Conservation (phyloP, 148 eudicot species). For the Pharnaceum exiguum region DNA sequence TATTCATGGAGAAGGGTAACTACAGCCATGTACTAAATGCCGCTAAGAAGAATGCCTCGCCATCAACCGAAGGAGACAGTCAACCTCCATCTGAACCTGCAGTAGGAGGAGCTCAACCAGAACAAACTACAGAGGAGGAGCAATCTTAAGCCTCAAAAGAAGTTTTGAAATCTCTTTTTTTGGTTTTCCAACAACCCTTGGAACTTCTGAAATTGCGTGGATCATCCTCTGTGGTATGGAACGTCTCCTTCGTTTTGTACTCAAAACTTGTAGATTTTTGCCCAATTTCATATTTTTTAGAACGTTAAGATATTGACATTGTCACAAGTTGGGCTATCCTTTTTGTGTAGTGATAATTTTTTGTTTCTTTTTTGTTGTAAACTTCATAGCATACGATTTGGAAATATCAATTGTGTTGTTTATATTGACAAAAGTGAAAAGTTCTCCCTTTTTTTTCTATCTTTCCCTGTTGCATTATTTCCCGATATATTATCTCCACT, state of each 20-base stretch:
- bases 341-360: slow-evolving; percentile 2
- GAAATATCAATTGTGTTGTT: not conserved
- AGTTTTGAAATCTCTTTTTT: slow-evolving; percentile 2
- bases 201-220: too few relatives aligned
- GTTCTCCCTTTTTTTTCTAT: not conserved
- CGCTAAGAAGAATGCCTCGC: slow-evolving; percentile 42
- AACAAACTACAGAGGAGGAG: slow-evolving; percentile 2
- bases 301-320: not conserved
- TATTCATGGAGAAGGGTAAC: slow-evolving; percentile 90
- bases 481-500: too few relatives aligned
- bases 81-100: slow-evolving; percentile 9
- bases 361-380: not conserved
- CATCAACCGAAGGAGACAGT: slow-evolving; percentile 14
- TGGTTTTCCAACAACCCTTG: slow-evolving; percentile 5
- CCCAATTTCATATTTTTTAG: not conserved
- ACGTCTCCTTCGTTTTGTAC: not conserved
- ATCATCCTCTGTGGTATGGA: too few relatives aligned
- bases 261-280: not conserved
- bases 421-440: not conserved
- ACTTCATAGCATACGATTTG: not conserved
- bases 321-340: slow-evolving; percentile 11
- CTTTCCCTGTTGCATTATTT: not conserved
- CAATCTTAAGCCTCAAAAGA: not conserved
- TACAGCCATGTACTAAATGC: slow-evolving; percentile 70
- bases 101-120: slow-evolving; percentile 6